Evolutionary conservation across 2,329 filamentous ascomycete genomes (phyloP), one percentile per base, ranked within the genome.

Genomic region (Fusarium cyanostomum): DNA sequence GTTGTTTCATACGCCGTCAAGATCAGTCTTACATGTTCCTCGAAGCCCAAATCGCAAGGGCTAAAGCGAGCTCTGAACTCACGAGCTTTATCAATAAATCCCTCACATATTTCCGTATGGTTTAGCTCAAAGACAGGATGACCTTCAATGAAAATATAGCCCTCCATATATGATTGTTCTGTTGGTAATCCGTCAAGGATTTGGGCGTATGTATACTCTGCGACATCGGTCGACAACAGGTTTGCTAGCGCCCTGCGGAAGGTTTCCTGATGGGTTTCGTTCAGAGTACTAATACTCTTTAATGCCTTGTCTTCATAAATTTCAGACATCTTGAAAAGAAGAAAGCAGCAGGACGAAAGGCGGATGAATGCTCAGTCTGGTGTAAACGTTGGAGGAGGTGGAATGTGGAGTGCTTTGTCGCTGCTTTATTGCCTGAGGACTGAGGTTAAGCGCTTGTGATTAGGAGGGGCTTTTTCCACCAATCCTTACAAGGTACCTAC

Each of bases 151-250:
- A 7, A 11, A 15, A 15, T 16, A 18, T 46, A 38, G 6, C 15
- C 21, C 0, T 52, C 42, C 1, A 10, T 15, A 5, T 11, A 39
- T 0, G 46, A 50, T 0, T 31, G 9, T 0, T 34, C 13, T 0
- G 38, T 52, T 2, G 62, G 62, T 0, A 65, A 15, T 0, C 60
- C 60, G 10, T 64, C 62, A 28, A 65, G 31, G 8, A 65, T 65
- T 27, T 65, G 18, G 0, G 56, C 56, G 0, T 39, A 52, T 0
- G 60, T 52, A 7, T 16, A 15, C n/a, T 50, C 60, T 4, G 33
- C 35, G 0, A 37, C 6, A 1, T 43, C 15, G 15, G 58, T 56
- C 7, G 37, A 33, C 9, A 60, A 1, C 3, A 60, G 8, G 16
- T 39, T 54, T 7, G 0, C 2, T 4, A 61, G 1, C 4, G 49